A percentile compares a stretch with the other conserved stretches of the same genome.
Conservation (phyloP, 202 grass and related monocot genomes). For the Zizania palustris region DNA sequence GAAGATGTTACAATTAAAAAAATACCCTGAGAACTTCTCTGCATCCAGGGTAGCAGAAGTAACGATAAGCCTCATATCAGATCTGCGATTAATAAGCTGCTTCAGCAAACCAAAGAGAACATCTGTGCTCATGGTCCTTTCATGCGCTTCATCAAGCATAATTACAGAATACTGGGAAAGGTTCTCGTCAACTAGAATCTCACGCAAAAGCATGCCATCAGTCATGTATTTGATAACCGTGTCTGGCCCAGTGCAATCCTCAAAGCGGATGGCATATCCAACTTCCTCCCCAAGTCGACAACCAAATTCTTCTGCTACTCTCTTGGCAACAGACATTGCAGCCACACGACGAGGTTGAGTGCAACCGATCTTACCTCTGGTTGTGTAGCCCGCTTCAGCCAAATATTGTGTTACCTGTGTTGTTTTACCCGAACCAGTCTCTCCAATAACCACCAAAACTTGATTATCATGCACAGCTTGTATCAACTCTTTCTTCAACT, state of each 20-base stretch:
- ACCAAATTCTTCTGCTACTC: slow-evolving; percentile 87
- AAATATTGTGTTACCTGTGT: slow-evolving; percentile 87
- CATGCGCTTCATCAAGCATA: slow-evolving; percentile 98
- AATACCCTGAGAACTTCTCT: slow-evolving; percentile 95
- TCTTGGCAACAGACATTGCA: slow-evolving; percentile 77
- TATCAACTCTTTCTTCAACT: slow-evolving; percentile 83
- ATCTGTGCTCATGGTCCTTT: slow-evolving; percentile 90
- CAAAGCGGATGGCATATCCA: slow-evolving; percentile 88
- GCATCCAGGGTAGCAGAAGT: slow-evolving; percentile 94
- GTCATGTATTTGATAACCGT: slow-evolving; percentile 99
- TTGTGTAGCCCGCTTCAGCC: slow-evolving; percentile 80
- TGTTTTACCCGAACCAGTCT: slow-evolving; percentile 88
- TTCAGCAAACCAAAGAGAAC: slow-evolving; percentile 92
- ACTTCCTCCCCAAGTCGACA: slow-evolving; percentile 90
- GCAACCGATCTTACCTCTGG: slow-evolving; percentile 74
- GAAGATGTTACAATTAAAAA: slow-evolving; percentile 88
- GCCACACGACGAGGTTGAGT: slow-evolving; percentile 93
- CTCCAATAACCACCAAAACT: slow-evolving; percentile 85
- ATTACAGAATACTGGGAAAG: slow-evolving; percentile 80
- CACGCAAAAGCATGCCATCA: slow-evolving; percentile 88
- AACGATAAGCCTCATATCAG: slow-evolving; percentile 75
- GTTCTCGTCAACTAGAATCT: slow-evolving; percentile 77
- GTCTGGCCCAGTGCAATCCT: slow-evolving; percentile 70
- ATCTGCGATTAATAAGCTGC: slow-evolving; percentile 69
- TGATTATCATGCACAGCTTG: slow-evolving; percentile 80